Conservation (phyloP, 169 alveolate genomes). For the Plasmodium chabaudi region DNA sequence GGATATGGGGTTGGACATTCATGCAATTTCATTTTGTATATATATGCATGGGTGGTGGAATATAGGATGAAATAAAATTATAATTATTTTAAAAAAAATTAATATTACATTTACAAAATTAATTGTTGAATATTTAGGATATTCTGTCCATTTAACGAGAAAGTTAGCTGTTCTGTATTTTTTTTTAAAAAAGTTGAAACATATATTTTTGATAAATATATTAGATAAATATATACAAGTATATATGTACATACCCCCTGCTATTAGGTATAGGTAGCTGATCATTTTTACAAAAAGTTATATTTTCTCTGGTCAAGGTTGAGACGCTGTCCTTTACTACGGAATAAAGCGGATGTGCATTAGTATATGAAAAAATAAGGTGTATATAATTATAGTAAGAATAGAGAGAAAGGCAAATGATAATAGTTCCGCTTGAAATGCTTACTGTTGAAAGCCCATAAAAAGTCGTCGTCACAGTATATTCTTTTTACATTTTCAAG, state of each 20-base stretch:
- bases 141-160: slow-evolving; percentile 60
- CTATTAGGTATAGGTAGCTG: slow-evolving; percentile 59
- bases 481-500: slow-evolving; percentile 61
- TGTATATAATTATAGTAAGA: not conserved
- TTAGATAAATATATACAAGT: not conserved
- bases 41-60: no score
- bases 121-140: slow-evolving; percentile 66
- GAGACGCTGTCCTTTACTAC: slow-evolving; percentile 32
- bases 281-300: slow-evolving; percentile 41
- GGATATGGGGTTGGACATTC: not conserved
- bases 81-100: not conserved
- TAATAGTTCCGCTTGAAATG: not conserved
- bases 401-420: not conserved
- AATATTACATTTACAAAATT: slow-evolving; percentile 53
- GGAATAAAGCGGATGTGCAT: not conserved
- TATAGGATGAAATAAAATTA: no score
- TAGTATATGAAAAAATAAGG: not conserved
- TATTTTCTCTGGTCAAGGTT: slow-evolving; percentile 56
- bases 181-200: not conserved
- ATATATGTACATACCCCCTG: slow-evolving; percentile 52
- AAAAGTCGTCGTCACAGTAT: slow-evolving; percentile 56
- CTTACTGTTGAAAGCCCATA: slow-evolving; percentile 61
- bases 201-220: not conserved
- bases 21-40: not conserved
- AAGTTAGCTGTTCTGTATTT: slow-evolving; percentile 64